Base-by-base conservation (phyloP, 1,284 basidiomycete genomes). In the Gyrodon tennesseensis region DNA sequence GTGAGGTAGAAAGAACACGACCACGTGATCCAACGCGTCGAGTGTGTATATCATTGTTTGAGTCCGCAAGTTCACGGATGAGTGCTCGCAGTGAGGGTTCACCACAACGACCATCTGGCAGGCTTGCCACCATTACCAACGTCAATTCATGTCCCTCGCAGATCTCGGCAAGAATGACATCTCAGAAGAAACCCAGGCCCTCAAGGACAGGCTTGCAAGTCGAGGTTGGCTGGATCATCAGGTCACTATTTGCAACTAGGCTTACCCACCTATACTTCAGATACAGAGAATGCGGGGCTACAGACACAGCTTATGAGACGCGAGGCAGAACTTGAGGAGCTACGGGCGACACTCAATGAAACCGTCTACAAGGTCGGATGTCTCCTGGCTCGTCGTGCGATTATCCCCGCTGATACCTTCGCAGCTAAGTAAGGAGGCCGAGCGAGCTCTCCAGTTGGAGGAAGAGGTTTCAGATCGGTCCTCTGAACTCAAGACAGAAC, bases 121-220 rank as follows among this genome's bases (percentile, higher is more conserved):
- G 31, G 53, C 55, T 61, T 68, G 66, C 66, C 62, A 68, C 65
- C 27, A 58, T 52, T 63, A 60, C 55, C 62, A 61, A 60, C 68
- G 40, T 57, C 56, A 68, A 57, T 69, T 71, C 68, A 86, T 88
- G 87, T 85, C 88, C 61, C 77, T 82, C 67, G 83, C 77, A 79
- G 83, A 82, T 69, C 76, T 89, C 43, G 88, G 86, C 19, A 80
- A 80, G 60, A 79, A 86, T 69, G 85, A 87, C 68, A 79, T 88
- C 58, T 83, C 86, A 3, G 84, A 87, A 66, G 85, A 88, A 74
- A 80, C 83, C 7, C 81, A 82, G 67, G 73, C 79, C 21, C 78
- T 84, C 61, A 89, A 83, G 78, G 84, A 87, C 69, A 85, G 81
- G 67, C 72, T 89, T 58, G 79, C 85, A 27, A 83, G 82, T 71